A percentile compares a stretch with the other conserved stretches of the same genome.
Evolutionary conservation across 2,329 filamentous ascomycete species (phyloP).

Genomic region (Hypoxylon sp.): DNA sequence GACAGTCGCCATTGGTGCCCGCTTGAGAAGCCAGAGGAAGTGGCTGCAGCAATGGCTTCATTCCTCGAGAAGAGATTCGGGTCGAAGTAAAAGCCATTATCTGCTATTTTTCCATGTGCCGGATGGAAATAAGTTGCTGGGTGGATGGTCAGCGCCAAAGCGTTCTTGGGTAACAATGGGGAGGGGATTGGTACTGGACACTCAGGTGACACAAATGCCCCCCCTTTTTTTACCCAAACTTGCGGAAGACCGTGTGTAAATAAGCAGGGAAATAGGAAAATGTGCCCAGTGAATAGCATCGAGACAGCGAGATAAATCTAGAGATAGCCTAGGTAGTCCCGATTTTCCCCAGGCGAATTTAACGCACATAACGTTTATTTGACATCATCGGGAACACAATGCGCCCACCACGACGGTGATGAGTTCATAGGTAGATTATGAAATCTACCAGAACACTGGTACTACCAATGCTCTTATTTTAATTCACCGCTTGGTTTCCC

Average conservation of each 20-base stretch:
- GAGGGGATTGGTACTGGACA: too few species aligned
- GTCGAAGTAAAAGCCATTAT: neutral
- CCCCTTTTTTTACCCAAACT: too few species aligned
- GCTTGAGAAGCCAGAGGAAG: constrained; percentile 42
- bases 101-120: neutral
- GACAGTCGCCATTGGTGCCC: constrained; percentile 46
- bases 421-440: constrained; percentile 4
- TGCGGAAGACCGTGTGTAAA: too few species aligned
- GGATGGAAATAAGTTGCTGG: too few species aligned
- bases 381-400: constrained; percentile 8
- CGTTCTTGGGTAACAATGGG: too few species aligned
- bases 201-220: too few species aligned
- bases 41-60: constrained; percentile 3
- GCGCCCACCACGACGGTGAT: neutral
- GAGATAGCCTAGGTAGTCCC: too few species aligned
- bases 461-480: neutral
- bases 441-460: neutral
- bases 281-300: too few species aligned
- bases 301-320: too few species aligned
- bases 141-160: too few species aligned
- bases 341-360: neutral
- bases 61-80: constrained; percentile 17
- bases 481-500: neutral
- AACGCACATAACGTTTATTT: constrained; percentile 3
- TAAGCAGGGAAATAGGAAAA: too few species aligned